These are phyloP conservation scores for Rhodotorula babjevae DNA, from an alignment of 768 basidiomycete genomes.

Conservation along the genomic window DNA sequence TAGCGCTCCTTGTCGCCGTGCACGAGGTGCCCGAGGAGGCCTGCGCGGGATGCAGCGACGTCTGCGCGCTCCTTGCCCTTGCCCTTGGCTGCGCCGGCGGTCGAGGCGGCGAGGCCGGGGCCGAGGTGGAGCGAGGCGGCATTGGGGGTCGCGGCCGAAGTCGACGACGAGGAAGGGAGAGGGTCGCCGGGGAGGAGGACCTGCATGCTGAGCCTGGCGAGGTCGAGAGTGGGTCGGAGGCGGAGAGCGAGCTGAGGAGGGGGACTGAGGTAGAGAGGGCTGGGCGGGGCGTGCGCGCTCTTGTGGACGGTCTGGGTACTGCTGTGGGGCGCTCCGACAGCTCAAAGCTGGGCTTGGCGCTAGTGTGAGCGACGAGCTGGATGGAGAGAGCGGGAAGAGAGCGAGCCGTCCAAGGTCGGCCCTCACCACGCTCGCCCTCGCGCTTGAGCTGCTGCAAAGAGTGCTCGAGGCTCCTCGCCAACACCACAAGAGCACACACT, in stretches of 20 bases:
- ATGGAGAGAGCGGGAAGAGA: too few relatives aligned
- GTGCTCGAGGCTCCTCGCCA: too few relatives aligned
- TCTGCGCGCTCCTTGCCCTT: constrained; percentile 58
- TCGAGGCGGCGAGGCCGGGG: constrained; percentile 55
- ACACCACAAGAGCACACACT: too few relatives aligned
- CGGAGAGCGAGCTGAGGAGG: background rate
- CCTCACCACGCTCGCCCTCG: too few relatives aligned
- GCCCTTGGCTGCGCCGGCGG: constrained; percentile 54
- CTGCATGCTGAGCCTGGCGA: constrained; percentile 14
- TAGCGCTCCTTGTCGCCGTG: constrained; percentile 55
- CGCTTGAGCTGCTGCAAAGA: too few relatives aligned
- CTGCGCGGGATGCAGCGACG: constrained; percentile 11
- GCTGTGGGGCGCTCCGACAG: too few relatives aligned
- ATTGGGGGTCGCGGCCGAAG: background rate
- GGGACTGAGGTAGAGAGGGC: background rate
- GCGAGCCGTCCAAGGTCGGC: too few relatives aligned
- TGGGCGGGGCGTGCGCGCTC: too few relatives aligned
- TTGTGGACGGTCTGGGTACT: too few relatives aligned
- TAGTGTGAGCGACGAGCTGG: too few relatives aligned
- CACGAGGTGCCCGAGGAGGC: constrained; percentile 13
- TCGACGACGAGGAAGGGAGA: constrained; percentile 54
- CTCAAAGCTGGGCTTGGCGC: too few relatives aligned
- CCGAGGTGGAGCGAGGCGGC: constrained; percentile 17
- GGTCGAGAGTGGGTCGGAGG: background rate
- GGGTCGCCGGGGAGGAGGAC: constrained; percentile 75